phyloP scores from a whole-genome alignment of 352 stramenopile species.

The Globisporangium paddicum region DNA sequence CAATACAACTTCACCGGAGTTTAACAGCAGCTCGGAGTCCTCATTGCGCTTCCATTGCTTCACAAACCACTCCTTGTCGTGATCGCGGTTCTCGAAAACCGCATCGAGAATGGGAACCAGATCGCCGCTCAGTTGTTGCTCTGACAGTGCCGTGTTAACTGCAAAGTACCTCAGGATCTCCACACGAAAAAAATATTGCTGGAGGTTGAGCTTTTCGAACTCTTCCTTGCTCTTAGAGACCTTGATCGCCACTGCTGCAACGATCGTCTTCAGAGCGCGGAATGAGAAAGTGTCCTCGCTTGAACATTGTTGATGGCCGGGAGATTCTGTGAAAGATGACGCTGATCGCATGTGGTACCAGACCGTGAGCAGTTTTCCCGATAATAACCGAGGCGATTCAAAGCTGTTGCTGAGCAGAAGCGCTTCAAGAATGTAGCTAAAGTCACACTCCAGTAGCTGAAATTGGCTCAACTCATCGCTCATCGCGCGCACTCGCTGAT shows the following conservation, averaged over 20 bases:
- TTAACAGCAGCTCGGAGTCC: not conserved
- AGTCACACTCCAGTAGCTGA: conserved; percentile 21
- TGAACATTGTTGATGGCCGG: not conserved
- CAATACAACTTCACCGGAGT: not conserved
- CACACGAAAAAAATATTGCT: conserved; percentile 9
- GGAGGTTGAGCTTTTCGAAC: conserved; percentile 11
- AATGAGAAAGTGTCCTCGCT: conserved; percentile 3
- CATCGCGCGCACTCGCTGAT: conserved; percentile 3
- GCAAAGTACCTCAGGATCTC: conserved; percentile 8
- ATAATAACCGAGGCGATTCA: conserved; percentile 1
- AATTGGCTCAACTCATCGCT: conserved; percentile 28
- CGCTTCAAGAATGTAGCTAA: conserved; percentile 26
- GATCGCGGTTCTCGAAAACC: conserved; percentile 9
- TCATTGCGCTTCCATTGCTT: conserved; percentile 15
- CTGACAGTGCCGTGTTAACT: not conserved
- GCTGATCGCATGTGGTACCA: conserved; percentile 17
- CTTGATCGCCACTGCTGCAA: conserved; percentile 2
- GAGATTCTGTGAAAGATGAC: not conserved
- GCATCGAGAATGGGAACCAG: not conserved
- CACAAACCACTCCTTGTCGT: conserved; percentile 20
- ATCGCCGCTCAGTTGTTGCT: not conserved
- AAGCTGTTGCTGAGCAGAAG: conserved; percentile 28
- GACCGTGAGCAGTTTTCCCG: conserved; percentile 20
- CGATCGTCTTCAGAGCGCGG: conserved; percentile 5
- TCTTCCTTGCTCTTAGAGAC: conserved; percentile 8